A percentile compares a stretch with the other conserved stretches of the same genome.
Evolutionary conservation across 2,329 filamentous ascomycete species (phyloP).

Genomic region (Pseudogymnoascus sp.): DNA sequence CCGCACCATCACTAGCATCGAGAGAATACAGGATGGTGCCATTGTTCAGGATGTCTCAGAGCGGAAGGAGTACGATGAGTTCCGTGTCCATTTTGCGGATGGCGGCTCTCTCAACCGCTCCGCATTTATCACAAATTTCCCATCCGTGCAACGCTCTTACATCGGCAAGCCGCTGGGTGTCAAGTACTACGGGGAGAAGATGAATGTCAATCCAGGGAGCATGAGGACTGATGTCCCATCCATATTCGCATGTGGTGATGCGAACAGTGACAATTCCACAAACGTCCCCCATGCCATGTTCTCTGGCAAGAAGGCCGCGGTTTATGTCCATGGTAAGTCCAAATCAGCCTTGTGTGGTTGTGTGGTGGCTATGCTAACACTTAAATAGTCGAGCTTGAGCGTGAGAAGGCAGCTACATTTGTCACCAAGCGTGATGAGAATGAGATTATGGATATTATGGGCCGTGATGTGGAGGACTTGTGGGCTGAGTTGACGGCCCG

Average conservation of each 20-base stretch:
- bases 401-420: slow-evolving; percentile 10
- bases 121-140: slow-evolving; percentile 45
- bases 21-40: slow-evolving; percentile 35
- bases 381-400: slow-evolving; percentile 14
- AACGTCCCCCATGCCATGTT: slow-evolving; percentile 56
- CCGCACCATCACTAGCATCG: slow-evolving; percentile 42
- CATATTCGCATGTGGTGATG: slow-evolving; percentile 46
- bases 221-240: slow-evolving; percentile 42
- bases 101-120: slow-evolving; percentile 39
- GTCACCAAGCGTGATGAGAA: slow-evolving; percentile 7
- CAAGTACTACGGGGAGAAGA: slow-evolving; percentile 10
- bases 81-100: slow-evolving; percentile 44
- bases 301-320: slow-evolving; percentile 49
- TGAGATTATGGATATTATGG: slow-evolving; percentile 10
- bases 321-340: slow-evolving; percentile 47
- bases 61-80: slow-evolving; percentile 42
- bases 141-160: slow-evolving; percentile 39
- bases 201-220: slow-evolving; percentile 8
- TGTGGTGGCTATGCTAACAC: not conserved
- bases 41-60: slow-evolving; percentile 4
- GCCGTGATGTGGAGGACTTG: slow-evolving; percentile 13
- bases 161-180: slow-evolving; percentile 40
- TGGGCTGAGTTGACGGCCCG: not conserved
- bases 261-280: slow-evolving; percentile 49
- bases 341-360: not conserved